Evolutionary conservation across 352 stramenopile species (phyloP).

Genomic region (Phytophthora citrophthora): DNA sequence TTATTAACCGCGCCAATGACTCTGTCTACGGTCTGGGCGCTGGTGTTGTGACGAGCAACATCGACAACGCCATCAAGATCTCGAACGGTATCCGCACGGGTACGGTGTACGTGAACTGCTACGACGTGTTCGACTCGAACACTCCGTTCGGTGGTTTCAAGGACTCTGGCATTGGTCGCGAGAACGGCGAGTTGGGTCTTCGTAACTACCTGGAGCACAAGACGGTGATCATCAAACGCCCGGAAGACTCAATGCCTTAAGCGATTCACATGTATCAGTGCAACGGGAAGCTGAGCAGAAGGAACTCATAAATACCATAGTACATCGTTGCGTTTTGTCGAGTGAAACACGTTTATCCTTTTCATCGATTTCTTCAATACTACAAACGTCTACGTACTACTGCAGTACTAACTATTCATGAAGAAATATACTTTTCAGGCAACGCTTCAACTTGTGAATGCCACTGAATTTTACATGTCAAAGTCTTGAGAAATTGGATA

Average conservation of each 20-base stretch:
- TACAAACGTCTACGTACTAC: too few species aligned
- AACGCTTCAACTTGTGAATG: background rate
- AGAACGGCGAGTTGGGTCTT: slow-evolving; percentile 76
- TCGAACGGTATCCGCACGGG: slow-evolving; percentile 86
- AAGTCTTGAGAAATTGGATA: slow-evolving; percentile 32
- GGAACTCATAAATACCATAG: slow-evolving; percentile 8
- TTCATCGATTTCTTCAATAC: background rate
- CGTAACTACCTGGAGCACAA: slow-evolving; percentile 78
- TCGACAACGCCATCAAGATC: slow-evolving; percentile 84
- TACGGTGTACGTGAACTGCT: slow-evolving; percentile 95
- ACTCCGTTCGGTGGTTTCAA: slow-evolving; percentile 89
- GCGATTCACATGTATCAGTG: slow-evolving; percentile 18
- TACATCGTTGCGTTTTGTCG: slow-evolving; percentile 17
- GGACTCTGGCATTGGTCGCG: slow-evolving; percentile 80
- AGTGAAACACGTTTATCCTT: background rate
- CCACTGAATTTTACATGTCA: background rate
- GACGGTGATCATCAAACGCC: slow-evolving; percentile 67
- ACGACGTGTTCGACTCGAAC: slow-evolving; percentile 85
- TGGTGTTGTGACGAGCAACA: slow-evolving; percentile 88
- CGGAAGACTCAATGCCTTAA: slow-evolving; percentile 52
- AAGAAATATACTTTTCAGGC: too few species aligned
- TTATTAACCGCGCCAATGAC: slow-evolving; percentile 85
- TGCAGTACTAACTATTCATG: too few species aligned
- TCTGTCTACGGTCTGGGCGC: slow-evolving; percentile 85
- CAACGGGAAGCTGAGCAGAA: slow-evolving; percentile 11